Base-by-base conservation (phyloP, 495 filamentous ascomycete genomes). In the Aspergillus funiculosus region DNA sequence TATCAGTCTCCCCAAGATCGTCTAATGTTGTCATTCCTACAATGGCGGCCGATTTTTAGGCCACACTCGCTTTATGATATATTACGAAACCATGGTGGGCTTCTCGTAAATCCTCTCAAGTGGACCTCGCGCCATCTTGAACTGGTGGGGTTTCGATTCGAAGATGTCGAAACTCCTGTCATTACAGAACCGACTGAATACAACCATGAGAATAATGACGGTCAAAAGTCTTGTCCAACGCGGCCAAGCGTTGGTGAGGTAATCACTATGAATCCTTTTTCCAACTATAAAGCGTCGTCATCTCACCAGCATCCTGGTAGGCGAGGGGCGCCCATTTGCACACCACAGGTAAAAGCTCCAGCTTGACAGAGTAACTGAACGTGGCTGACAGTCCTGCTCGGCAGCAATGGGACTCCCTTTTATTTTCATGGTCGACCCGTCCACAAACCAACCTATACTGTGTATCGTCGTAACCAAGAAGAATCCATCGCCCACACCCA, bases 81-180 rank as follows among this genome's bases (percentile, higher is more conserved):
- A n/a, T n/a, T n/a, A n/a, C n/a, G n/a, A n/a, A 24, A 39, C 34
- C 42, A 52, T 37, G 28, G 38, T 4, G 50, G 45, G 7, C 38
- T 53, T 29, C 21, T 53, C 6, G 50, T 51, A 22, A 21, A 51
- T 21, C 50, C 54, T 7, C 40, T 57, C 4, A 40, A 35, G 9
- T 57, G 54, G 54, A 57, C 54, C 8, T 51, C 46, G 9, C 46
- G 27, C 31, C 54, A 57, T 48, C 41, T 57, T 18, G 46, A 53
- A 8, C 3, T 52, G 10, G 8, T 48, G 13, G 48, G 52, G 30
- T 51, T 43, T 56, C 42, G 29, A 21, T 52, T 53, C 25, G 34
- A 45, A 36, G n/a, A 43, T 10, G 32, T 35, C 13, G 24, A 48
- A 10, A 21, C 24, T 29, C 24, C 21, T 37, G n/a, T n/a, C n/a